Percentiles rank a stretch among this genome's conserved stretches.
These are phyloP conservation scores for Hymenoscyphus repandus DNA, from an alignment of 2,329 filamentous ascomycete genomes.

Conservation along the genomic window DNA sequence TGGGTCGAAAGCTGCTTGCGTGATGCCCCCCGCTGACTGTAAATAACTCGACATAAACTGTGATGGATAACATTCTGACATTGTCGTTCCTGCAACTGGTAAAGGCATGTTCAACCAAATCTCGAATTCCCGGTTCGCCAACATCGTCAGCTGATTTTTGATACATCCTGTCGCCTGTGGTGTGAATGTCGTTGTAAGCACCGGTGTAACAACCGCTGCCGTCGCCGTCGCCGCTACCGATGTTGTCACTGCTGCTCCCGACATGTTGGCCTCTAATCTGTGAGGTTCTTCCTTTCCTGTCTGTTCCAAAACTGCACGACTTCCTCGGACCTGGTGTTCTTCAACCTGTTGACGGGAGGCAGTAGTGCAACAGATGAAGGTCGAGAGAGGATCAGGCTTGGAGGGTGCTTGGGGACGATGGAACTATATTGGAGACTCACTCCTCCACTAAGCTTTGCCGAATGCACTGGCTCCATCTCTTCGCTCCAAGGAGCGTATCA, in stretches of 20 bases:
- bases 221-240: background rate
- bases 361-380: background rate
- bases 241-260: background rate
- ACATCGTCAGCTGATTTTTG: constrained; percentile 22
- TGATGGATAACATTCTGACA: constrained; percentile 22
- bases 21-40: constrained; percentile 13
- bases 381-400: background rate
- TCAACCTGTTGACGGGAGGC: too few species aligned
- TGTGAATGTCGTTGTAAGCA: constrained; percentile 10
- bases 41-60: constrained; percentile 20
- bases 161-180: constrained; percentile 16
- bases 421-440: background rate
- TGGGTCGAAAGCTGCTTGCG: constrained; percentile 20
- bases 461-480: too few species aligned
- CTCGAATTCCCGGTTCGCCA: constrained; percentile 17
- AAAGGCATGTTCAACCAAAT: constrained; percentile 23
- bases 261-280: constrained; percentile 1
- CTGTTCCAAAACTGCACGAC: background rate
- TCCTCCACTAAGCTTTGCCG: too few species aligned
- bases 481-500: too few species aligned
- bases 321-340: too few species aligned
- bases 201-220: background rate
- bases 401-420: background rate
- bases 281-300: background rate
- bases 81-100: constrained; percentile 21